Conservation (phyloP, 1,284 basidiomycete species). For the Ganoderma multipileum region DNA sequence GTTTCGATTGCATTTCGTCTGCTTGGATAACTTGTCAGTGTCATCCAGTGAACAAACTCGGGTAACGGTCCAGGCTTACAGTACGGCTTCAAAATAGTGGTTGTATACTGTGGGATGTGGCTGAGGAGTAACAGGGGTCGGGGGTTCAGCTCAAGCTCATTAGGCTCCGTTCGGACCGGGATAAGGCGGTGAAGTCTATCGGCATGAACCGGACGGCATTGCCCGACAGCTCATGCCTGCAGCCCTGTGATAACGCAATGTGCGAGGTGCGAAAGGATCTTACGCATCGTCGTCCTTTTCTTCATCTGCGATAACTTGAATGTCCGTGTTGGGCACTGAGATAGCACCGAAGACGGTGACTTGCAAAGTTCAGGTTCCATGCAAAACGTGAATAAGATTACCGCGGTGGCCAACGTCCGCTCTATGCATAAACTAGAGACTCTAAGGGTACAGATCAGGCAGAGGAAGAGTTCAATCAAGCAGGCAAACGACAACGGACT, state of each 20-base stretch:
- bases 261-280: too few relatives aligned
- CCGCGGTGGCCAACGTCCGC: background rate
- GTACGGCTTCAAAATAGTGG: too few relatives aligned
- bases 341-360: background rate
- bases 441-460: conserved; percentile 25
- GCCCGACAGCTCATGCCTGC: background rate
- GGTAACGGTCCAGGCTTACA: too few relatives aligned
- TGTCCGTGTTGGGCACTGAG: too few relatives aligned
- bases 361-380: background rate
- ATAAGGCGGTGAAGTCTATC: background rate
- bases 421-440: conserved; percentile 1
- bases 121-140: too few relatives aligned
- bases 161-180: too few relatives aligned
- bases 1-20: background rate
- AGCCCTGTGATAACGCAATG: too few relatives aligned
- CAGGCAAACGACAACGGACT: background rate
- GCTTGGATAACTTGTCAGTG: background rate
- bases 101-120: too few relatives aligned
- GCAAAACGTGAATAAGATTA: background rate
- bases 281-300: too few relatives aligned
- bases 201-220: background rate
- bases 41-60: too few relatives aligned
- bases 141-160: too few relatives aligned
- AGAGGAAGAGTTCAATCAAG: background rate
- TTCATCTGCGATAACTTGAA: too few relatives aligned